Evolutionary conservation across 495 filamentous ascomycete genomes (phyloP).

Genomic region (Talaromyces proteolyticus): DNA sequence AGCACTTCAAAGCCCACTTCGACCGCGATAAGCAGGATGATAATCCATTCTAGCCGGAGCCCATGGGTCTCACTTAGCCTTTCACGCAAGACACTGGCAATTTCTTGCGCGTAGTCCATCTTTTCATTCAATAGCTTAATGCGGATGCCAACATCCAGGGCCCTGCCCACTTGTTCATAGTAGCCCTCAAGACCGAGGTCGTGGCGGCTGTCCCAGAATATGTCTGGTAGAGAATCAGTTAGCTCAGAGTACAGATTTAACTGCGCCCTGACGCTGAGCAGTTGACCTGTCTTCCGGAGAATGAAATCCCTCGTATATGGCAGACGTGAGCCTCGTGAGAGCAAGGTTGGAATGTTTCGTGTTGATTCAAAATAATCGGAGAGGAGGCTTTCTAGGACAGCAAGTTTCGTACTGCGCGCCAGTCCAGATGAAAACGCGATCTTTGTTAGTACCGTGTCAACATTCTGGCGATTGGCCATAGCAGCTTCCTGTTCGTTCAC

Average conservation of each 20-base stretch:
- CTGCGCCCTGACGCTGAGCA: constrained; percentile 86
- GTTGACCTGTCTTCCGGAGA: constrained; percentile 86
- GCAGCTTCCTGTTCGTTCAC: constrained; percentile 9
- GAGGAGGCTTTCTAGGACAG: constrained; percentile 83
- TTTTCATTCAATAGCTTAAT: constrained; percentile 93
- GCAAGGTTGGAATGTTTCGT: constrained; percentile 65
- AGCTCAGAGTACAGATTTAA: constrained; percentile 96
- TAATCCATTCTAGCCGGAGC: constrained; percentile 90
- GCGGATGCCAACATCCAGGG: constrained; percentile 85
- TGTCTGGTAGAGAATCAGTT: constrained; percentile 88
- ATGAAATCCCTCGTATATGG: constrained; percentile 75
- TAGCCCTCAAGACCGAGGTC: constrained; percentile 86
- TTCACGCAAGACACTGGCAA: constrained; percentile 82
- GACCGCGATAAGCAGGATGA: constrained; percentile 87
- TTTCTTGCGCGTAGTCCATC: constrained; percentile 96
- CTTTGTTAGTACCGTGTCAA: constrained; percentile 82
- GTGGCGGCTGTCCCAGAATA: constrained; percentile 92
- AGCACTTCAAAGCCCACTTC: constrained; percentile 73
- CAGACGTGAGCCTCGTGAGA: constrained; percentile 57
- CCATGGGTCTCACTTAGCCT: constrained; percentile 86
- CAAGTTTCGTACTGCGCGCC: constrained; percentile 92
- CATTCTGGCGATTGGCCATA: constrained; percentile 26
- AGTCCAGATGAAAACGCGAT: constrained; percentile 94
- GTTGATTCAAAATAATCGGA: constrained; percentile 80
- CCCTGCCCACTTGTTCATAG: constrained; percentile 86